Base-by-base conservation (phyloP, 345 rosid species). In the Gossypium raimondii region DNA sequence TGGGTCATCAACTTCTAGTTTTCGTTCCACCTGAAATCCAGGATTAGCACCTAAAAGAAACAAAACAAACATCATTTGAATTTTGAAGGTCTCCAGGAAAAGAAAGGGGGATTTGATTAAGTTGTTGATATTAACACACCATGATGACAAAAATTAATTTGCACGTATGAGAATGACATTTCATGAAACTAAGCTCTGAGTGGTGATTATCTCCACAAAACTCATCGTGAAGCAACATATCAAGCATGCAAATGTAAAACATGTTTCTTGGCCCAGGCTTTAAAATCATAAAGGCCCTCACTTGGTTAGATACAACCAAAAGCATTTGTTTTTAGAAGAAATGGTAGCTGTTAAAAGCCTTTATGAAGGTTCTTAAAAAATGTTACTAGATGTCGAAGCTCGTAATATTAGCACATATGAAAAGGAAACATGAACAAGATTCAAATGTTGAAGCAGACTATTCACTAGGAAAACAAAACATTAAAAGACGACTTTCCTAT, bases 1-100 rank as follows among this genome's bases (percentile, higher is more conserved):
- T 8, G 87, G 83, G 66, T 80, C 85, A 59, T 82, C 89, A 74
- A 84, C 89, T 72, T n/a, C 59, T 74, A 92, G 55, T 71, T 84
- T 84, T 72, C 84, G 86, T 75, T 66, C 84, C 56, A 68, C 77
- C 1, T 75, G 75, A 72, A 61, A 75, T 55, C 83, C 75, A 29
- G 43, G 64, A 52, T 27, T 78, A 57, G 77, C 66, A 73, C 76
- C 89, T 86, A 84, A 70, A 69, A 82, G 73, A 51, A 17, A 76
- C 22, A 41, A 82, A 51, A 65, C 51, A 52, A 63, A 73, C 47
- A 73, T 75, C 51, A 67, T 47, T 63, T 60, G 58, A 63, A 64
- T 45, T 47, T 57, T n/a, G 8, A 50, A 64, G 47, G 11, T 44
- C 48, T 45, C 34, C 2, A 10, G 18, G 29, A 27, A 22, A 22